A percentile compares a stretch with the other conserved stretches of the same genome.
Conservation (phyloP, 1,284 basidiomycete species). For the Pseudozyma pruni region DNA sequence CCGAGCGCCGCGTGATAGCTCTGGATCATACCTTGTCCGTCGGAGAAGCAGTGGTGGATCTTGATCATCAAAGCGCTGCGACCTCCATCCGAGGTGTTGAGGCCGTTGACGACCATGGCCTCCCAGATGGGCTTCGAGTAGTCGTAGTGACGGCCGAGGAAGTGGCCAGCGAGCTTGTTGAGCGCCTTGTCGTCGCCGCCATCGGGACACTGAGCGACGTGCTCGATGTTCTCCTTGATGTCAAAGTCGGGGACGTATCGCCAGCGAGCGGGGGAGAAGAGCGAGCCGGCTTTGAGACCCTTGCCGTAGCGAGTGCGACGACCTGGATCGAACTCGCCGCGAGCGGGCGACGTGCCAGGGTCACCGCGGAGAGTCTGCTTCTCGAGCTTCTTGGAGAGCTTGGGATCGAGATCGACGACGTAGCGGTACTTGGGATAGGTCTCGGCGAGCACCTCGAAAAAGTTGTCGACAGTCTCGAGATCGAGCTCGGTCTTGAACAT, state of each 20-base stretch:
- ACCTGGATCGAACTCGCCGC: slow-evolving; percentile 40
- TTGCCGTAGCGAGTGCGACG: slow-evolving; percentile 55
- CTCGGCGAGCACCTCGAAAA: slow-evolving; percentile 63
- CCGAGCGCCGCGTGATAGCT: slow-evolving; percentile 65
- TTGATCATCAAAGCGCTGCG: slow-evolving; percentile 67
- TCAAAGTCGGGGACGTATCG: slow-evolving; percentile 64
- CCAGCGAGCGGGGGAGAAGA: slow-evolving; percentile 60
- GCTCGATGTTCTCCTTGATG: slow-evolving; percentile 62
- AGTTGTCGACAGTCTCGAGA: slow-evolving; percentile 60
- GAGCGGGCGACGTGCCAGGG: slow-evolving; percentile 24
- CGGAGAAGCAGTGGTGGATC: slow-evolving; percentile 66
- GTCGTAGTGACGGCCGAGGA: slow-evolving; percentile 64
- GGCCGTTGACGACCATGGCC: slow-evolving; percentile 64
- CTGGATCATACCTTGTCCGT: slow-evolving; percentile 67
- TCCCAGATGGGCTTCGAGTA: slow-evolving; percentile 67
- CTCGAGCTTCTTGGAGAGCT: slow-evolving; percentile 46
- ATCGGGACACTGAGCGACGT: slow-evolving; percentile 45
- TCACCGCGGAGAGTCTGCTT: slow-evolving; percentile 10
- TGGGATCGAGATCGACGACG: slow-evolving; percentile 62
- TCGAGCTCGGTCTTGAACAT: slow-evolving; percentile 64
- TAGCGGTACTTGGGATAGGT: slow-evolving; percentile 66
- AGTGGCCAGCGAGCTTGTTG: slow-evolving; percentile 60
- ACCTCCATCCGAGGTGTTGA: slow-evolving; percentile 61
- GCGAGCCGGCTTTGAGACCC: slow-evolving; percentile 59
- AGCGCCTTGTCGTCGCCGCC: slow-evolving; percentile 54